phyloP scores from a whole-genome alignment of 2,329 filamentous ascomycete genomes.

The Emergomyces africanus region DNA sequence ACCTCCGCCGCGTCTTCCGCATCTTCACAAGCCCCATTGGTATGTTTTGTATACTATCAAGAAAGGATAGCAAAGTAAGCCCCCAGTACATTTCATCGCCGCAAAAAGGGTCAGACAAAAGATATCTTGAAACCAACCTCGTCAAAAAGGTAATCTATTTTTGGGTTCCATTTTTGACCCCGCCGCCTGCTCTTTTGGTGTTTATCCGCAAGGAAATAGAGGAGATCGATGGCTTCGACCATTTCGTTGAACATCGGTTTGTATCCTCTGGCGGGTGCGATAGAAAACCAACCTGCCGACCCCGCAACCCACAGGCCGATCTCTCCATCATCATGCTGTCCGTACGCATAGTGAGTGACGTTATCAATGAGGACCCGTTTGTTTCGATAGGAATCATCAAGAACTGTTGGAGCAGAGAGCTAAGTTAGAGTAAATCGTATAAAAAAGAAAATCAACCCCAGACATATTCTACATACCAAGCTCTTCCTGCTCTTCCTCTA shows the following conservation, averaged over 20 bases:
- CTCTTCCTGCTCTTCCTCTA: slow-evolving; percentile 32
- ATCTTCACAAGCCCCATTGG: slow-evolving; percentile 30
- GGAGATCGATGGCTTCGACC: slow-evolving; percentile 44
- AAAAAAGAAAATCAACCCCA: not conserved
- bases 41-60: slow-evolving; percentile 30
- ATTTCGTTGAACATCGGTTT: slow-evolving; percentile 42
- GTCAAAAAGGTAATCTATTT: slow-evolving; percentile 27
- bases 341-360: slow-evolving; percentile 38
- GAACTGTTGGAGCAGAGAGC: slow-evolving; percentile 16
- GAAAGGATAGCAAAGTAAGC: not conserved
- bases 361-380: slow-evolving; percentile 36
- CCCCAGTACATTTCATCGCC: not conserved
- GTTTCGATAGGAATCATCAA: slow-evolving; percentile 26
- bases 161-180: slow-evolving; percentile 22
- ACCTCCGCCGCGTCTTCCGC: slow-evolving; percentile 35
- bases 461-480: slow-evolving; percentile 22
- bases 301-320: slow-evolving; percentile 50
- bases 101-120: not conserved
- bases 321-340: slow-evolving; percentile 41
- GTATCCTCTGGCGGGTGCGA: slow-evolving; percentile 43
- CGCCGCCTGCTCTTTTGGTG: slow-evolving; percentile 31
- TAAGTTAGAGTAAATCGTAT: not conserved
- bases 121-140: slow-evolving; percentile 20
- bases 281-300: slow-evolving; percentile 49
- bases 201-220: slow-evolving; percentile 50